Evolutionary conservation across 2,329 filamentous ascomycete species (phyloP).

Genomic region (Fusarium drepaniforme): DNA sequence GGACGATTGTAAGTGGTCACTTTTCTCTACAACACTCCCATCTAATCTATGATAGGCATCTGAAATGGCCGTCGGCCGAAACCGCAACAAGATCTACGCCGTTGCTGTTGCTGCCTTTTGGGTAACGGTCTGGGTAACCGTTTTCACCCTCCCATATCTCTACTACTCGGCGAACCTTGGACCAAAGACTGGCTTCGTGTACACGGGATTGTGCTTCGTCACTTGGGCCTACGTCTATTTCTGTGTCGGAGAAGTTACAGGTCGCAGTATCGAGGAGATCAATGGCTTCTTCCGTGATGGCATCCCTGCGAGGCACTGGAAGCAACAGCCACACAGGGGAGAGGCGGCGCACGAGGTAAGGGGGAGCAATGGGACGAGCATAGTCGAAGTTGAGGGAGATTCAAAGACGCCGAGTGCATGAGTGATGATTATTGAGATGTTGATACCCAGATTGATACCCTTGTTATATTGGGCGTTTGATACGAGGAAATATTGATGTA

Average conservation of each 20-base stretch:
- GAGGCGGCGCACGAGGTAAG: conserved; percentile 6
- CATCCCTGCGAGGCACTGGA: conserved; percentile 45
- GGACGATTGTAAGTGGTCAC: conserved; percentile 48
- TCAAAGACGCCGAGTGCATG: neutral
- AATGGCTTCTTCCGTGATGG: conserved; percentile 45
- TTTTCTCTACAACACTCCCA: too few relatives aligned
- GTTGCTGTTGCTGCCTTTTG: conserved; percentile 58
- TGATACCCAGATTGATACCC: conserved; percentile 1
- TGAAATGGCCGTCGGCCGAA: conserved; percentile 61
- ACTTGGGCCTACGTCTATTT: conserved; percentile 53
- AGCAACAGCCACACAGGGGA: conserved; percentile 30
- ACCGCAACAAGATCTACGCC: conserved; percentile 50
- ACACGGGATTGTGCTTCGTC: conserved; percentile 49
- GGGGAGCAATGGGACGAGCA: conserved; percentile 4
- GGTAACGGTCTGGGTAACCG: conserved; percentile 55
- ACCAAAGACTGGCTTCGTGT: conserved; percentile 54
- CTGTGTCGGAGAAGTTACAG: conserved; percentile 49
- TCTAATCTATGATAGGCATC: conserved; percentile 45
- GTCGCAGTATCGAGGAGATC: conserved; percentile 46
- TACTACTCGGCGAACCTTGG: conserved; percentile 54
- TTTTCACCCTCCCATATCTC: conserved; percentile 55
- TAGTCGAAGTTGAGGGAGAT: neutral
- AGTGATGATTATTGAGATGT: neutral
- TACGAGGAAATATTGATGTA: neutral
- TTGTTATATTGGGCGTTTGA: neutral